phyloP scores from a whole-genome alignment of 441 rosid genomes.

The Gossypium schwendimanii region DNA sequence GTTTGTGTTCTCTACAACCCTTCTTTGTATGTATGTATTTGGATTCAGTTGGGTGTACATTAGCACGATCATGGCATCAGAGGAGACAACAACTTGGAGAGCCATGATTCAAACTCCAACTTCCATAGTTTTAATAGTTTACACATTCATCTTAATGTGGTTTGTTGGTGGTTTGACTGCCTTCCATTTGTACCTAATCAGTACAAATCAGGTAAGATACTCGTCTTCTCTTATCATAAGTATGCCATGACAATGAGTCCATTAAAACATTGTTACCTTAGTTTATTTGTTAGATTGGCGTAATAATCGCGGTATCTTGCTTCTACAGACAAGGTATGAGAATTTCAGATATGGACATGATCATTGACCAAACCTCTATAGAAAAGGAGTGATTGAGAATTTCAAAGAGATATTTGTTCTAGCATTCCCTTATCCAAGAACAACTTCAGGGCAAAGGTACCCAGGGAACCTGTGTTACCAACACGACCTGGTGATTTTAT shows the following conservation, averaged over 20 bases:
- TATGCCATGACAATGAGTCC: background rate
- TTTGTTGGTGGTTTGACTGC: slow-evolving; percentile 63
- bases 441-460: slow-evolving; percentile 34
- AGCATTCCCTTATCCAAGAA: slow-evolving; percentile 31
- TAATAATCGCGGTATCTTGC: background rate
- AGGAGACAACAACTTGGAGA: slow-evolving; percentile 40
- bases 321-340: slow-evolving; percentile 51
- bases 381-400: slow-evolving; percentile 42
- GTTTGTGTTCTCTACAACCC: slow-evolving; percentile 58
- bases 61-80: slow-evolving; percentile 19
- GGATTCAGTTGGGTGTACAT: slow-evolving; percentile 65
- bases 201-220: slow-evolving; percentile 52
- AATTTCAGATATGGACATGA: slow-evolving; percentile 59
- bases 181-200: slow-evolving; percentile 58
- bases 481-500: slow-evolving; percentile 55
- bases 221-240: background rate
- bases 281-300: background rate
- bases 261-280: background rate
- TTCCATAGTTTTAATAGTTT: slow-evolving; percentile 46
- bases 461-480: slow-evolving; percentile 49
- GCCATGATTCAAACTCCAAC: slow-evolving; percentile 39
- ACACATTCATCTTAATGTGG: slow-evolving; percentile 57
- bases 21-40: slow-evolving; percentile 53
- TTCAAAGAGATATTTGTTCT: slow-evolving; percentile 36
- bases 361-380: slow-evolving; percentile 44